Conservation (phyloP, 1,284 basidiomycete genomes). For the Pyrrhoderma noxium region DNA sequence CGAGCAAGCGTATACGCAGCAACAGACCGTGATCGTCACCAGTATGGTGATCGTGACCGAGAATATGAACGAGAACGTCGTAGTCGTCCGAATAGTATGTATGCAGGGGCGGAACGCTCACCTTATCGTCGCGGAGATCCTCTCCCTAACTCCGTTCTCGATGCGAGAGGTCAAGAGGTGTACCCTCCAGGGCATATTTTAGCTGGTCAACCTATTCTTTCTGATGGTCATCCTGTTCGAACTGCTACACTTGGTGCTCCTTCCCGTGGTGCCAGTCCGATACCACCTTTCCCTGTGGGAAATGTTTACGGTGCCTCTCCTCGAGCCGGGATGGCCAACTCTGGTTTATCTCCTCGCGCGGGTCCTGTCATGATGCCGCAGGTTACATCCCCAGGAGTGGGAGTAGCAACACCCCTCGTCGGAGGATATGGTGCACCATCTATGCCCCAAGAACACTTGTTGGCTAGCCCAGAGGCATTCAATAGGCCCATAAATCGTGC, state of each 20-base stretch:
- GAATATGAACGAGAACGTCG: not conserved
- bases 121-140: constrained; percentile 15
- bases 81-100: constrained; percentile 12
- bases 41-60: not conserved
- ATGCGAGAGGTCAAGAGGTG: constrained; percentile 21
- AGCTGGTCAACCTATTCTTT: constrained; percentile 38
- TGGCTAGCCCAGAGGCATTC: constrained; percentile 62
- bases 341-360: constrained; percentile 10
- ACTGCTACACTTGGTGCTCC: not conserved
- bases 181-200: constrained; percentile 49
- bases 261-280: constrained; percentile 15
- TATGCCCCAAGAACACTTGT: constrained; percentile 34
- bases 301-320: constrained; percentile 10
- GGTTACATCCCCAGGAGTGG: constrained; percentile 13
- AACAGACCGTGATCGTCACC: not conserved
- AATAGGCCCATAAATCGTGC: constrained; percentile 58
- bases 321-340: not conserved
- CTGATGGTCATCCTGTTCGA: not conserved
- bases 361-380: not conserved
- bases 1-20: not conserved
- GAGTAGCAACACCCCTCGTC: constrained; percentile 5
- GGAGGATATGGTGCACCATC: constrained; percentile 14
- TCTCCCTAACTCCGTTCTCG: constrained; percentile 7
- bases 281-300: constrained; percentile 5
- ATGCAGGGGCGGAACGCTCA: constrained; percentile 21